A percentile compares a stretch with the other conserved stretches of the same genome.
phyloP scores from a whole-genome alignment of 805 yeast species.

The Millerago galiae region DNA sequence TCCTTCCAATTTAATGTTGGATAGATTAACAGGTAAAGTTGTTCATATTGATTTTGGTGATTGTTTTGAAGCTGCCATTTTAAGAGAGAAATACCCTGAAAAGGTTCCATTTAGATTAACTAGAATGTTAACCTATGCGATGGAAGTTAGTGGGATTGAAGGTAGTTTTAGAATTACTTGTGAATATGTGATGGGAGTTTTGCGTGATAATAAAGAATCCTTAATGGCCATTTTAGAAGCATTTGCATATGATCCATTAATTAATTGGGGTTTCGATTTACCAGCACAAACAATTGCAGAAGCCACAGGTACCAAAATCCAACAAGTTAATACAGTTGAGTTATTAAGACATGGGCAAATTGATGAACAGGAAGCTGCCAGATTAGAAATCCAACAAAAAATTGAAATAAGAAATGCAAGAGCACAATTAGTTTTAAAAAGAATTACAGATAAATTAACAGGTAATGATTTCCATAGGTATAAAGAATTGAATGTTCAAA shows the following conservation, averaged over 20 bases:
- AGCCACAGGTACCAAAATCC: constrained; percentile 63
- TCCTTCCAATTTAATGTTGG: constrained; percentile 94
- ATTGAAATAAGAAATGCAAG: constrained; percentile 79
- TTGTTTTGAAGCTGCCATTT: constrained; percentile 96
- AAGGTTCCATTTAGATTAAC: constrained; percentile 96
- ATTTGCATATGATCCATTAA: constrained; percentile 96
- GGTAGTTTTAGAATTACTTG: constrained; percentile 96
- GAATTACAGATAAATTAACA: constrained; percentile 87
- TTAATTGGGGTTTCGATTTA: constrained; percentile 97
- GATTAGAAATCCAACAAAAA: constrained; percentile 60
- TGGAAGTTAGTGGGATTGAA: constrained; percentile 98
- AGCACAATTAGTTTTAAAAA: constrained; percentile 80
- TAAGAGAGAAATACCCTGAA: constrained; percentile 96
- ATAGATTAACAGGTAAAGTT: constrained; percentile 89
- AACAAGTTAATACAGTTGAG: constrained; percentile 64
- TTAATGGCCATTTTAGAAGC: constrained; percentile 97
- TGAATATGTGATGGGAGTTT: constrained; percentile 93
- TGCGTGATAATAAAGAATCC: constrained; percentile 91
- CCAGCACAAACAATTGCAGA: constrained; percentile 76
- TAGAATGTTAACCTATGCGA: constrained; percentile 94
- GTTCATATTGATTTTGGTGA: constrained; percentile 98
- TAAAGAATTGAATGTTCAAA: constrained; percentile 68
- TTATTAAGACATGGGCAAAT: constrained; percentile 65
- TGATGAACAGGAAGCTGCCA: constrained; percentile 68
- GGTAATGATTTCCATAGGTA: constrained; percentile 86